Evolutionary conservation across 768 basidiomycete genomes (phyloP).

Genomic region (Trametes villosa): DNA sequence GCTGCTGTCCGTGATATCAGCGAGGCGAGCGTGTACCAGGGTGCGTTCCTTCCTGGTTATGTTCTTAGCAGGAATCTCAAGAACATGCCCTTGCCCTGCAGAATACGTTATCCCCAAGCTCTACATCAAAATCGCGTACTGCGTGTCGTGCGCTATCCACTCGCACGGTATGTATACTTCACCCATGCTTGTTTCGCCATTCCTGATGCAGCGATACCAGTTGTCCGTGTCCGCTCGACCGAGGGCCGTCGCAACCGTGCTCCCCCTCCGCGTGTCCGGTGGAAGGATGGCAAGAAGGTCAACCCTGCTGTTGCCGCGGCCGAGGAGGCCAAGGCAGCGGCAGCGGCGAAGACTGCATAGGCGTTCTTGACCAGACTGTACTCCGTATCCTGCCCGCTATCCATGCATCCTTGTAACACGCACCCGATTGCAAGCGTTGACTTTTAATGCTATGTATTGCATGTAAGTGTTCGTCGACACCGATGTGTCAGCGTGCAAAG

Average conservation of each 20-base stretch:
- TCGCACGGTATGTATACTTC: conserved; percentile 76
- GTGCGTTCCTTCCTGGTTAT: conserved; percentile 48
- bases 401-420: conserved; percentile 22
- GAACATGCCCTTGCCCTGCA: conserved; percentile 35
- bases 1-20: conserved; percentile 97
- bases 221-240: conserved; percentile 96
- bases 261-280: conserved; percentile 92
- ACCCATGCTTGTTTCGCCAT: neutral
- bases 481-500: neutral
- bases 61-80: neutral
- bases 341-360: conserved; percentile 57
- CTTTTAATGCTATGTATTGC: conserved; percentile 6
- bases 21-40: conserved; percentile 91
- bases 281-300: conserved; percentile 96
- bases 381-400: conserved; percentile 27
- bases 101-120: conserved; percentile 97
- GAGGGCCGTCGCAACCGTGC: conserved; percentile 97
- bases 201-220: conserved; percentile 43
- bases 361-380: conserved; percentile 23
- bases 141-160: conserved; percentile 99
- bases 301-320: conserved; percentile 95
- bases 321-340: conserved; percentile 77
- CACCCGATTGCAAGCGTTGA: neutral
- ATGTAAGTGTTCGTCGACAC: conserved; percentile 4
- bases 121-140: conserved; percentile 99